These are phyloP conservation scores for Lablab purpureus DNA, from an alignment of 306 rosid genomes.

Conservation along the genomic window DNA sequence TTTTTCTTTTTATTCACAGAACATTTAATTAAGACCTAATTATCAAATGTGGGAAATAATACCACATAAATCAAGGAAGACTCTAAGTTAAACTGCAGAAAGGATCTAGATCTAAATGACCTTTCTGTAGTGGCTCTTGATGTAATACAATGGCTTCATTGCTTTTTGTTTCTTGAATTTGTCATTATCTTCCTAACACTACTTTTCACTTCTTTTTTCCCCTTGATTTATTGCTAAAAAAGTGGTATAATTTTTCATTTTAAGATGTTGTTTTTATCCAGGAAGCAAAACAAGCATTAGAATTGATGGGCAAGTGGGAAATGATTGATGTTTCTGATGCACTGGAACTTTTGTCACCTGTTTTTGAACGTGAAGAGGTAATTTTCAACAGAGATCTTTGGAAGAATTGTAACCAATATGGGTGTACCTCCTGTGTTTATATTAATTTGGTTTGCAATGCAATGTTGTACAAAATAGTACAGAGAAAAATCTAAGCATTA, in stretches of 20 bases:
- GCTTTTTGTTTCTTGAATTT: no score
- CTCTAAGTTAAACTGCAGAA: background rate
- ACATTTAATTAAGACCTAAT: constrained; percentile 16
- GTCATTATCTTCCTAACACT: background rate
- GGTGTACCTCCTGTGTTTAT: constrained; percentile 21
- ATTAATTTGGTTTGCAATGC: constrained; percentile 18
- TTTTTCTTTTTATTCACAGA: constrained; percentile 1
- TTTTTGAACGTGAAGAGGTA: constrained; percentile 99
- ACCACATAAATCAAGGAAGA: background rate
- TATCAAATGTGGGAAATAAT: constrained; percentile 9
- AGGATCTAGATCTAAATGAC: background rate
- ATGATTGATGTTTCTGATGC: constrained; percentile 98
- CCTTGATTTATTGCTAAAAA: constrained; percentile 5
- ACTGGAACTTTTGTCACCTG: constrained; percentile 91
- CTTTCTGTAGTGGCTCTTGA: constrained; percentile 5
- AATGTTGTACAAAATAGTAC: background rate
- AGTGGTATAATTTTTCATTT: constrained; percentile 18
- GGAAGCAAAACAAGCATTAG: constrained; percentile 99
- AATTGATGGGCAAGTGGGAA: constrained; percentile 93
- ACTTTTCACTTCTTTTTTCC: constrained; percentile 3
- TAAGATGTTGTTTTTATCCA: constrained; percentile 53
- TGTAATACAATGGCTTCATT: background rate
- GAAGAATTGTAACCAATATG: constrained; percentile 4
- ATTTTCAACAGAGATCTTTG: constrained; percentile 12
- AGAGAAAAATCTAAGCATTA: background rate